Evolutionary conservation across 352 stramenopile genomes (phyloP).

Genomic region (Phytophthora hybrid): DNA sequence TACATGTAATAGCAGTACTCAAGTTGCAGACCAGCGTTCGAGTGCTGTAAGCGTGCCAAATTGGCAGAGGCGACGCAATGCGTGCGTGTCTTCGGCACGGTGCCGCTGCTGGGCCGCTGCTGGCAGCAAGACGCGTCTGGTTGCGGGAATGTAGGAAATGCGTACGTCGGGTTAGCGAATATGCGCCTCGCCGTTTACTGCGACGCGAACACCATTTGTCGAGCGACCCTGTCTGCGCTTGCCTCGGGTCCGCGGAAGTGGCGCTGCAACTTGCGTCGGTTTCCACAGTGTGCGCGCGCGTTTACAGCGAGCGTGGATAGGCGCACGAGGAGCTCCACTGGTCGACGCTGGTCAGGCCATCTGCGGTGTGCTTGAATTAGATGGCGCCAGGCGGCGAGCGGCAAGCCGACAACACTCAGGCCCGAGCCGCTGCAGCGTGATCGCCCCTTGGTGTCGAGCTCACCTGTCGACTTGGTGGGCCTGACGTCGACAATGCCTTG

Average conservation of each 20-base stretch:
- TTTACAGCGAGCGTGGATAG: slow-evolving; percentile 14
- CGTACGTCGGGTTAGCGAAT: slow-evolving; percentile 14
- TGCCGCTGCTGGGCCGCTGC: slow-evolving; percentile 1
- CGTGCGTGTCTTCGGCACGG: slow-evolving; percentile 23
- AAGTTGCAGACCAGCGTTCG: background rate
- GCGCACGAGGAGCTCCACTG: background rate
- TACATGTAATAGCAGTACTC: too few relatives aligned
- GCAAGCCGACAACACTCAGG: background rate
- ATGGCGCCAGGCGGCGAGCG: background rate
- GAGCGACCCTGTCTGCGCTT: background rate
- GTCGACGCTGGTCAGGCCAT: slow-evolving; percentile 5
- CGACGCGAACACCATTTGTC: background rate
- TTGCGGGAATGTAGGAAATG: background rate
- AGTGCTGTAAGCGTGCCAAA: slow-evolving; percentile 20
- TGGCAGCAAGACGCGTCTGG: background rate
- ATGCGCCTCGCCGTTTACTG: slow-evolving; percentile 17
- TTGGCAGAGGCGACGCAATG: slow-evolving; percentile 15
- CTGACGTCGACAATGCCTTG: background rate
- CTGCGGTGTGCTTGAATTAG: slow-evolving; percentile 6
- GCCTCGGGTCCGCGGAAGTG: background rate
- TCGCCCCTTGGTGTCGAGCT: background rate
- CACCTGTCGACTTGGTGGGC: background rate
- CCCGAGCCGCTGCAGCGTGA: background rate
- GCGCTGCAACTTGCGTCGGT: slow-evolving; percentile 7
- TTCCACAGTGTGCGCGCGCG: slow-evolving; percentile 11